Evolutionary conservation across 75 land plant species (phyloP).

Genomic region (Picea sitchensis): DNA sequence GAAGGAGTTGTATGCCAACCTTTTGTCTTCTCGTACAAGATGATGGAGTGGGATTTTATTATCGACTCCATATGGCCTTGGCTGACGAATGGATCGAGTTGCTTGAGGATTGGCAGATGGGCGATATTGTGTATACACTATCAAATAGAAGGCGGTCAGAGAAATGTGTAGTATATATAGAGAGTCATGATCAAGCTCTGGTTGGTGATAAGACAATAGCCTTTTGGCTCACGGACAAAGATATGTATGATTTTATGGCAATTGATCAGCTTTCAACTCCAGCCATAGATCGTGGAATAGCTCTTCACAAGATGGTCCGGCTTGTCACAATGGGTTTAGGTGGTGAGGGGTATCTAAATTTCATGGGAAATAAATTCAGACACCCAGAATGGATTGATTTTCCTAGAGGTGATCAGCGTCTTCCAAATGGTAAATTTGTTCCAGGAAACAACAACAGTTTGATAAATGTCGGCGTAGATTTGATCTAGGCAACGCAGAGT

Average conservation of each 20-base stretch:
- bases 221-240: too few species aligned
- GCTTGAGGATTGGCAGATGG: conserved; percentile 87
- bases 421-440: conserved; percentile 61
- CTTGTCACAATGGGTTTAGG: too few species aligned
- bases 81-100: conserved; percentile 96
- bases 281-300: too few species aligned
- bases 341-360: too few species aligned
- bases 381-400: conserved; percentile 15
- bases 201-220: conserved; percentile 37
- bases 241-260: too few species aligned
- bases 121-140: conserved; percentile 75
- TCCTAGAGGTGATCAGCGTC: conserved; percentile 74
- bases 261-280: too few species aligned
- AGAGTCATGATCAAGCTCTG: conserved; percentile 96
- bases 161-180: conserved; percentile 31
- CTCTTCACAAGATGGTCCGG: too few species aligned
- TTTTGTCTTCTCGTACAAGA: conserved; percentile 74
- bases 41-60: conserved; percentile 91
- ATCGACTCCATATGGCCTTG: conserved; percentile 92
- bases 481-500: conserved; percentile 92
- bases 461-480: conserved; percentile 14
- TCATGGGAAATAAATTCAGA: too few species aligned
- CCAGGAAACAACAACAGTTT: conserved; percentile 74
- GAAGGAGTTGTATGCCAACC: conserved; percentile 81
- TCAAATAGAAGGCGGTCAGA: not conserved